These are phyloP conservation scores for Chondrus crispus DNA, from an alignment of 23 red algal species.

Conservation along the genomic window DNA sequence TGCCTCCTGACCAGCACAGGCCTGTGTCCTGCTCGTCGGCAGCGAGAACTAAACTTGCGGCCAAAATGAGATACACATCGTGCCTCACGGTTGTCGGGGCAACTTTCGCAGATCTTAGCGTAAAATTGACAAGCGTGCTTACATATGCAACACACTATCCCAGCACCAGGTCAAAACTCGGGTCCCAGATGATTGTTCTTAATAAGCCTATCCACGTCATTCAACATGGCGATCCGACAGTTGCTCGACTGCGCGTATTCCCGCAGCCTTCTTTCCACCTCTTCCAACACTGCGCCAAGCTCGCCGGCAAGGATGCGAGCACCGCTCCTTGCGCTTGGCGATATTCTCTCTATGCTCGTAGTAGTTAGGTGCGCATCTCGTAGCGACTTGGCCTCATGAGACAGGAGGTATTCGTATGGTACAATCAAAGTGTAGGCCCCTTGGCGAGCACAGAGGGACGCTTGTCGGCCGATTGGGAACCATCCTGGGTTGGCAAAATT, in stretches of 20 bases:
- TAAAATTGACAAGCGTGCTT: conserved; percentile 45
- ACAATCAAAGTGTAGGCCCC: not conserved
- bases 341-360: too few relatives aligned
- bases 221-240: conserved; percentile 9
- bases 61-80: conserved; percentile 42
- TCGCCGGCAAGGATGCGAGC: conserved; percentile 38
- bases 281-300: not conserved
- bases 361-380: too few relatives aligned
- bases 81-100: conserved; percentile 23
- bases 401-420: conserved; percentile 56
- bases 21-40: not conserved
- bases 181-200: conserved; percentile 15
- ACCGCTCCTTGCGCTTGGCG: too few relatives aligned
- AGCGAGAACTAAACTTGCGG: not conserved
- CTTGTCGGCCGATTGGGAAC: conserved; percentile 63
- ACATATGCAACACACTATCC: conserved; percentile 38
- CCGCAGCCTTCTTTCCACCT: conserved; percentile 22
- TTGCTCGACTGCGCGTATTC: not conserved
- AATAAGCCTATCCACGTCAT: not conserved
- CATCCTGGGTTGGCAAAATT: conserved; percentile 82
- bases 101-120: conserved; percentile 42
- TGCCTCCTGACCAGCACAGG: conserved; percentile 15
- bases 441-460: conserved; percentile 2
- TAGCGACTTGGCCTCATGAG: conserved; percentile 27
- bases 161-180: conserved; percentile 26